Evolutionary conservation across 2,329 filamentous ascomycete genomes (phyloP), one percentile per base, ranked within the genome.

Genomic region (Paraphoma sp.): DNA sequence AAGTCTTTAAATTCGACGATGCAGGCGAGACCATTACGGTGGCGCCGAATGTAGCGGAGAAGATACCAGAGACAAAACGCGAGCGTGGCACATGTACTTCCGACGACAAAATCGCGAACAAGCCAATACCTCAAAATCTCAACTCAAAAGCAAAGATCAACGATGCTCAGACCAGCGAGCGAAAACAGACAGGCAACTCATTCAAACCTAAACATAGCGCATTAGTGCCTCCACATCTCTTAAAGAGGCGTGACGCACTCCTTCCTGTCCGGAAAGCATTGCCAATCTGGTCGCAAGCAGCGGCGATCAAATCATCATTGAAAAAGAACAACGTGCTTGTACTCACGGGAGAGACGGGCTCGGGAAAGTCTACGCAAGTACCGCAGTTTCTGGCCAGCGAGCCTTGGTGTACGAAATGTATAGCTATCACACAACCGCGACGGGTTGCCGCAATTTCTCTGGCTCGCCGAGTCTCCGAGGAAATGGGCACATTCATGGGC

Each of bases 311-410:
- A 36, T 71, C 81, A 14, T 81, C 85, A 2, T 78, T 97, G 6
- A 79, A 73, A 14, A 71, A 86, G 33, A 87, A 86, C 59, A 86
- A 96, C 68, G 86, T 97, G 1, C 84, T 99, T 49, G 83, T 99
- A 0, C 80, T 99, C 12, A 89, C 95, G 2, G 94, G 94, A 79
- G 94, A 98, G 76, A 99, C 95, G 0, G 95, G 95, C 74, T 96
- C 92, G 12, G 95, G 95, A 73, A 99, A 99, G 79, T 96, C 91
- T 80, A 99, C 95, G 0, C 95, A 99, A 77, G 89, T 97, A 0
- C 94, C 95, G 0, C 95, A 98, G 70, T 97, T 97, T 60, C 80
- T 99, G 7, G 86, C 89, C 45, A 80, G 83, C 28, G 91, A 97
- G 70, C 78, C 86, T 6, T 98, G 93, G 93, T 97, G 93, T 74